These are phyloP conservation scores for Moesziomyces parantarcticus DNA, from an alignment of 1,284 basidiomycete genomes.

Conservation along the genomic window DNA sequence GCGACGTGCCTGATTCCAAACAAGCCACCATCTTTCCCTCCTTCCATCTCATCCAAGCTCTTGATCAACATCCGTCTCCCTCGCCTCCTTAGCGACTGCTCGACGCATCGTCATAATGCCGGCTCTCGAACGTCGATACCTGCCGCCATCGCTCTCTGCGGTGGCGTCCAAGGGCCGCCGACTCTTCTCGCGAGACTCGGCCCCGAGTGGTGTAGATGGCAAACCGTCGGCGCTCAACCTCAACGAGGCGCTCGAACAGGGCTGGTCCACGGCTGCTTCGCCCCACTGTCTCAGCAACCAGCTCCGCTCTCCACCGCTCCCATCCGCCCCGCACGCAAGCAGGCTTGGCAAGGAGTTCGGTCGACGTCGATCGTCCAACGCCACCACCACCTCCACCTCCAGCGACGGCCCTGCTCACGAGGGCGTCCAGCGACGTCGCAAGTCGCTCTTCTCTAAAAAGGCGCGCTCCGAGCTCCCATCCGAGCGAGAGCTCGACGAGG, in stretches of 20 bases:
- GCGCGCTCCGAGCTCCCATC: slow-evolving; percentile 5
- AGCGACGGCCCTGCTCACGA: slow-evolving; percentile 8
- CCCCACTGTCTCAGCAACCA: slow-evolving; percentile 30
- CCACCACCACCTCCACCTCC: slow-evolving; percentile 19
- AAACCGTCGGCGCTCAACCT: slow-evolving; percentile 23
- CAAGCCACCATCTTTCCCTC: background rate
- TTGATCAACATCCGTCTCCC: background rate
- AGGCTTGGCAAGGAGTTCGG: slow-evolving; percentile 16
- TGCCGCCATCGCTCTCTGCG: slow-evolving; percentile 25
- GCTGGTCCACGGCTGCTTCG: slow-evolving; percentile 12
- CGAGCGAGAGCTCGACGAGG: background rate
- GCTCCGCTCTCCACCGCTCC: slow-evolving; percentile 15
- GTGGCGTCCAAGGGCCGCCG: slow-evolving; percentile 32
- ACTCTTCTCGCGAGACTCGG: slow-evolving; percentile 27
- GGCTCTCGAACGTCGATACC: slow-evolving; percentile 25
- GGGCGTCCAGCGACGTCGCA: slow-evolving; percentile 14
- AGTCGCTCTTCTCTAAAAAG: slow-evolving; percentile 39
- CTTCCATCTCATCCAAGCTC: background rate
- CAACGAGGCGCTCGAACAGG: slow-evolving; percentile 29
- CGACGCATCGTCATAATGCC: slow-evolving; percentile 13
- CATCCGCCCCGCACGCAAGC: background rate
- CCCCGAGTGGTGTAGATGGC: background rate
- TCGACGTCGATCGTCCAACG: slow-evolving; percentile 27
- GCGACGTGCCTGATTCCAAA: background rate
- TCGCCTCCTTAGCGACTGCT: background rate